A percentile compares a stretch with the other conserved stretches of the same genome.
Evolutionary conservation across 2,329 filamentous ascomycete species (phyloP).

Genomic region (Aspergillus phoenicis): DNA sequence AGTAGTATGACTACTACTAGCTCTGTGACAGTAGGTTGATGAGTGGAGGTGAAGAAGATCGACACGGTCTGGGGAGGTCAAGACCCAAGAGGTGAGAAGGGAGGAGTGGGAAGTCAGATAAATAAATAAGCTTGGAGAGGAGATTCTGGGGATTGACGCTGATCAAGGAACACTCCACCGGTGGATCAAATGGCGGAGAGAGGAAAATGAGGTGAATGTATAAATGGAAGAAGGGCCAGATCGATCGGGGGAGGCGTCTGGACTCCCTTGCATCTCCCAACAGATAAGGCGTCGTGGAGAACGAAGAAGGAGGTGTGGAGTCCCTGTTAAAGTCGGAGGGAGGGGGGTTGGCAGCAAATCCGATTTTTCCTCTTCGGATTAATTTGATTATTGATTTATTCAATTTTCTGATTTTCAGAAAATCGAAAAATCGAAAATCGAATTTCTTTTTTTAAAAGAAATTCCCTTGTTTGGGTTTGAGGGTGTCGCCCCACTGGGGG

Average conservation of each 20-base stretch:
- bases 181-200: conserved; percentile 13
- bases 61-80: not conserved
- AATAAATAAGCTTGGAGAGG: conserved; percentile 12
- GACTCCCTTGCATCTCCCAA: conserved; percentile 32
- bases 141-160: not conserved
- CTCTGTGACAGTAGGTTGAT: too few relatives aligned
- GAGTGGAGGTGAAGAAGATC: conserved; percentile 7
- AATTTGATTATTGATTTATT: conserved; percentile 13
- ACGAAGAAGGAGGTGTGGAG: not conserved
- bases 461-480: not conserved
- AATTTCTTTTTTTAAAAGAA: not conserved
- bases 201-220: conserved; percentile 11
- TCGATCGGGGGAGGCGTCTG: conserved; percentile 27
- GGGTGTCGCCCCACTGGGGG: conserved; percentile 14
- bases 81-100: not conserved
- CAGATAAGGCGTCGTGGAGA: conserved; percentile 27
- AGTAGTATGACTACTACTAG: not conserved
- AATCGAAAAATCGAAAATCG: not conserved
- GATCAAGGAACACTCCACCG: conserved; percentile 9
- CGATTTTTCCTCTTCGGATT: conserved; percentile 12
- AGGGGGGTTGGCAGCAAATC: conserved; percentile 16
- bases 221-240: conserved; percentile 22
- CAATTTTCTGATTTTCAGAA: conserved; percentile 13
- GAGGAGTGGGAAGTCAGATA: conserved; percentile 8
- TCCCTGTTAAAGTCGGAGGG: not conserved